Evolutionary conservation across 2,329 filamentous ascomycete genomes (phyloP).

Genomic region (Pyricularia grisea): DNA sequence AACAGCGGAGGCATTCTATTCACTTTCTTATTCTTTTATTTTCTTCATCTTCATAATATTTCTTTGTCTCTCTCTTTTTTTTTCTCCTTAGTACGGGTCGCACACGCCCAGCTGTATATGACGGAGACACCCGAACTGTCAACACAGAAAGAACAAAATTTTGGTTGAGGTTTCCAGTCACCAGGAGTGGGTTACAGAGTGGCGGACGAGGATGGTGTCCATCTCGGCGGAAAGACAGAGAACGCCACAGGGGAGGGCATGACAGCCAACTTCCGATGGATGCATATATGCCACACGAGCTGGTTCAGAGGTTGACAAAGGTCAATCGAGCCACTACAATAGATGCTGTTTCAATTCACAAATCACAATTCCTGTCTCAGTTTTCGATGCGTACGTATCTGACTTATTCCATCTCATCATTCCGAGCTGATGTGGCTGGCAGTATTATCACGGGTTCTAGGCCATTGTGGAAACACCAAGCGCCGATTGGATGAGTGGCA

Average conservation of each 20-base stretch:
- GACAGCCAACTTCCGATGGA: not conserved
- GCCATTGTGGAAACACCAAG: too few relatives aligned
- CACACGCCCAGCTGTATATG: not conserved
- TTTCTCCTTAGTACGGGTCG: slow-evolving; percentile 1
- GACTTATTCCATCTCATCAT: not conserved
- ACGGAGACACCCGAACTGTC: not conserved
- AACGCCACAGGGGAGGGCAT: not conserved
- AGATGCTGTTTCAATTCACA: not conserved
- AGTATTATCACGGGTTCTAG: not conserved
- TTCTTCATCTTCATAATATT: slow-evolving; percentile 10
- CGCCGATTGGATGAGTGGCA: too few relatives aligned
- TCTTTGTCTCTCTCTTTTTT: slow-evolving; percentile 9
- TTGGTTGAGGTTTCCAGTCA: not conserved
- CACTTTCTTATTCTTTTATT: slow-evolving; percentile 4
- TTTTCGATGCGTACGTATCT: not conserved
- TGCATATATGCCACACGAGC: not conserved
- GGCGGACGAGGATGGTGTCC: not conserved
- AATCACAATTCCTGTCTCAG: not conserved
- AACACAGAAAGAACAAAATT: not conserved
- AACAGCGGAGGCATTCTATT: slow-evolving; percentile 13
- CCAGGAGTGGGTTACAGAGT: not conserved
- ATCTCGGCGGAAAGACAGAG: not conserved
- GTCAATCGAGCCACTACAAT: not conserved
- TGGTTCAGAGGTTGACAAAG: not conserved
- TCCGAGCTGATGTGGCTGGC: not conserved